Evolutionary conservation across 192 early-diverging fungal species (phyloP).

Genomic region (Gonapodya sp.): DNA sequence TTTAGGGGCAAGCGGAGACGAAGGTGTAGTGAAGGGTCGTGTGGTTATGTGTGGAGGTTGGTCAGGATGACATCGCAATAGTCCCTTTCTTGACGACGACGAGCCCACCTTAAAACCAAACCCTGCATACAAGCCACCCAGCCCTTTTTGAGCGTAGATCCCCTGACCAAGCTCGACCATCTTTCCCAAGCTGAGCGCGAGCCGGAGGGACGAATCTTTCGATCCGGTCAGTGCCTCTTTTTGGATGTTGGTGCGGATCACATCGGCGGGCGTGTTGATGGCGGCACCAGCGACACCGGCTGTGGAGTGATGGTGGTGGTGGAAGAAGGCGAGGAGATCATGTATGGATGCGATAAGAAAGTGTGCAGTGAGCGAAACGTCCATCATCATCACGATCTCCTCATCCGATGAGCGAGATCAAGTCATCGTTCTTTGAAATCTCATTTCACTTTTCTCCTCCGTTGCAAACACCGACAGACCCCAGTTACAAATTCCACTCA

Average conservation of each 20-base stretch:
- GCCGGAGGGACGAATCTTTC: neutral
- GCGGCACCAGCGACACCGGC: neutral
- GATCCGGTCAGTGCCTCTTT: neutral
- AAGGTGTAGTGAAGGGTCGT: too few relatives aligned
- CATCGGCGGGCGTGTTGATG: conserved; percentile 7
- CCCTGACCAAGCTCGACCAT: neutral
- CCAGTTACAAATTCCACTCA: too few relatives aligned
- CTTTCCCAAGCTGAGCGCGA: neutral
- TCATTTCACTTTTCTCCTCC: too few relatives aligned
- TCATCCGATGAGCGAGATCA: too few relatives aligned
- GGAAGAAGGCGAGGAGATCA: too few relatives aligned
- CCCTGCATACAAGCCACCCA: conserved; percentile 2
- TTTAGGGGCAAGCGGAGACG: too few relatives aligned
- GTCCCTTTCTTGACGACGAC: neutral
- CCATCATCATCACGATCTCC: too few relatives aligned
- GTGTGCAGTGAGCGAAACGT: too few relatives aligned
- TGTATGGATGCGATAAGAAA: too few relatives aligned
- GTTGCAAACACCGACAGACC: too few relatives aligned
- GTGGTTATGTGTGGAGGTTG: too few relatives aligned
- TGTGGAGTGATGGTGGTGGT: neutral
- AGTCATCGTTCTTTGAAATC: too few relatives aligned
- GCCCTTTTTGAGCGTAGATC: neutral
- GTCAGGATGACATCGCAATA: neutral
- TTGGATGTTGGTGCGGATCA: conserved; percentile 6
- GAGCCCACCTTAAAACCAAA: neutral